Conservation (phyloP, 2,329 filamentous ascomycete genomes). For the Pezicula neosporulosa region DNA sequence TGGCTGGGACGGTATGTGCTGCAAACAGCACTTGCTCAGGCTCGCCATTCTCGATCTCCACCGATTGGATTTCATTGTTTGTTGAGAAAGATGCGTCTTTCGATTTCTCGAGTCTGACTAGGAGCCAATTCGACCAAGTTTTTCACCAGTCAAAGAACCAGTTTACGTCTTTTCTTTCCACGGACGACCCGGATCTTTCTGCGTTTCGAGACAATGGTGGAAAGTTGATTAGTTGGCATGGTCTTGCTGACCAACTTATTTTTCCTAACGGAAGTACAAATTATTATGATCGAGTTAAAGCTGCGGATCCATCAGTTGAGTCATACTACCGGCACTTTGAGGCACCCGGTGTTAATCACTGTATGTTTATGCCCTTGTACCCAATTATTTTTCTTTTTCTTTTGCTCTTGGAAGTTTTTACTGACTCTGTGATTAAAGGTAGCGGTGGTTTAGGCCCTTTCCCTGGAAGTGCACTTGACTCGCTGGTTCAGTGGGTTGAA, state of each 20-base stretch:
- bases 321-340: constrained; percentile 30
- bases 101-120: constrained; percentile 10
- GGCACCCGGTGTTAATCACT: constrained; percentile 30
- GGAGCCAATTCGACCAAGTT: constrained; percentile 2
- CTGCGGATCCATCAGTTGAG: constrained; percentile 10
- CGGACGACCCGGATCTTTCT: constrained; percentile 2
- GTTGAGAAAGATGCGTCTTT: constrained; percentile 28
- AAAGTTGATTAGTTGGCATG: constrained; percentile 15
- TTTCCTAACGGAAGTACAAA: constrained; percentile 27
- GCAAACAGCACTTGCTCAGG: constrained; percentile 11
- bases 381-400: too few species aligned
- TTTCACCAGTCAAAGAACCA: constrained; percentile 3
- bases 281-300: constrained; percentile 22
- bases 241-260: constrained; percentile 27
- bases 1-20: neutral
- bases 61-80: constrained; percentile 32
- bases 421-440: too few species aligned
- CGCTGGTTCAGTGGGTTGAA: too few species aligned
- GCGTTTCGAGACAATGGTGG: constrained; percentile 5
- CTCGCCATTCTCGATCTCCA: constrained; percentile 26
- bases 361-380: constrained; percentile 10
- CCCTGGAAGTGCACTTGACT: too few species aligned
- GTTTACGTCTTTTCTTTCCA: constrained; percentile 23
- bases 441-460: too few species aligned
- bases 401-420: too few species aligned